These are phyloP conservation scores for Claviceps lovelessii DNA, from an alignment of 2,329 filamentous ascomycete genomes.

Conservation along the genomic window DNA sequence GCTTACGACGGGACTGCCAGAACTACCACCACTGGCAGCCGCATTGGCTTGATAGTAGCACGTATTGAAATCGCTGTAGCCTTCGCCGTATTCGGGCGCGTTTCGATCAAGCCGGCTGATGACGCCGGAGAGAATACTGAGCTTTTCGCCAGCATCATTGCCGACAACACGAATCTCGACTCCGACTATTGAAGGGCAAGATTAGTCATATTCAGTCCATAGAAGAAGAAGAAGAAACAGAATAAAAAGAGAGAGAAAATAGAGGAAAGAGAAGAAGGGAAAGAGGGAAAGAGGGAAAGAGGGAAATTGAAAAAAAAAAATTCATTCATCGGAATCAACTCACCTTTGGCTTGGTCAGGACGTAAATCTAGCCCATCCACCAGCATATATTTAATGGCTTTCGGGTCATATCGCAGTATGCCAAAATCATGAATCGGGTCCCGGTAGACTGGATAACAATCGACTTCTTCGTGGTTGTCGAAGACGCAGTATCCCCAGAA, in stretches of 20 bases:
- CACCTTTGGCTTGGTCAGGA: slow-evolving; percentile 66
- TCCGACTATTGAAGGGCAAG: slow-evolving; percentile 43
- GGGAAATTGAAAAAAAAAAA: not conserved
- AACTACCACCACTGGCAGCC: slow-evolving; percentile 90
- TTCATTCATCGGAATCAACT: slow-evolving; percentile 7
- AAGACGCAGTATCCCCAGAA: slow-evolving; percentile 99
- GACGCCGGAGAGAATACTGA: slow-evolving; percentile 93
- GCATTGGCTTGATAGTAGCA: slow-evolving; percentile 97
- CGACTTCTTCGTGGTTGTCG: slow-evolving; percentile 94
- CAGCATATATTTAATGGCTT: slow-evolving; percentile 94
- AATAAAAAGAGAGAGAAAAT: too few species aligned
- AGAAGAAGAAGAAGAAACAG: not conserved
- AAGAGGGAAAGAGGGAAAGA: too few species aligned
- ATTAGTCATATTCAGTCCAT: slow-evolving; percentile 8
- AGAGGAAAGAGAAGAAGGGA: not conserved
- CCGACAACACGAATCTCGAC: slow-evolving; percentile 93
- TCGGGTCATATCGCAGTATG: slow-evolving; percentile 89
- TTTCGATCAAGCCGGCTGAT: slow-evolving; percentile 94
- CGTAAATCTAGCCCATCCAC: slow-evolving; percentile 65
- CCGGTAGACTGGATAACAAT: slow-evolving; percentile 91
- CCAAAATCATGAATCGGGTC: slow-evolving; percentile 98
- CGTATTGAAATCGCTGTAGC: slow-evolving; percentile 92
- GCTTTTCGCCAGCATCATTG: slow-evolving; percentile 96
- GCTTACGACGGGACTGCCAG: slow-evolving; percentile 95
- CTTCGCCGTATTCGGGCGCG: slow-evolving; percentile 92